A percentile compares a stretch with the other conserved stretches of the same genome.
Conservation (phyloP, 78 protist genomes). For the Dictyostelium intermedium region DNA sequence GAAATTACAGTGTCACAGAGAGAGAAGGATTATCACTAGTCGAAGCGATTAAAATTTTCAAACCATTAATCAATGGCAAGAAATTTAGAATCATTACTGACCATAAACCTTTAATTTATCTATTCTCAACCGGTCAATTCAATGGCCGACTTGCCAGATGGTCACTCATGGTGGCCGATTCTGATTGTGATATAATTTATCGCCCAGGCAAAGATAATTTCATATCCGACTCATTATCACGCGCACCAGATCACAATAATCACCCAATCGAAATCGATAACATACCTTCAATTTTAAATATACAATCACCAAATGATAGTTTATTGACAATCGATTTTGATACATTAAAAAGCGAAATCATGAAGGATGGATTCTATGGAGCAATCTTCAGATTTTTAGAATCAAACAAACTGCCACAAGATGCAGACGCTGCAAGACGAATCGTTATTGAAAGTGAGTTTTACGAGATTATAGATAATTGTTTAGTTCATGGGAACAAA, state of each 20-base stretch:
- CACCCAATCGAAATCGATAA: not conserved
- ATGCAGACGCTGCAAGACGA: not conserved
- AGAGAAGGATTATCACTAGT: not conserved
- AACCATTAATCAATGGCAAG: not conserved
- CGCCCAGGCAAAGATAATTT: not conserved
- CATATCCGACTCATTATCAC: not conserved
- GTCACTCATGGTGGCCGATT: not conserved
- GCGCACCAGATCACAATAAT: not conserved
- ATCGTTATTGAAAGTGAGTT: not conserved
- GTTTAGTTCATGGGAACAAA: not conserved
- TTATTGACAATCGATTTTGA: not conserved
- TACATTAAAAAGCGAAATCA: not conserved
- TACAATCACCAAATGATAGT: not conserved
- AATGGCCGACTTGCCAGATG: not conserved
- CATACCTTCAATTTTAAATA: not conserved
- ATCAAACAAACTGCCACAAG: not conserved
- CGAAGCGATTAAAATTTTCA: not conserved
- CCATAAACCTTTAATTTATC: not conserved
- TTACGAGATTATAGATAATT: not conserved
- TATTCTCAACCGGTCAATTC: not conserved
- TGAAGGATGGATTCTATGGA: not conserved
- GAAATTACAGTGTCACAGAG: not conserved
- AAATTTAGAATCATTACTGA: not conserved
- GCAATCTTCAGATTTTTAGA: not conserved
- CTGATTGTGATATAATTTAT: not conserved